Base-by-base conservation (phyloP, 306 rosid genomes). In the Herpetospermum pedunculosum region DNA sequence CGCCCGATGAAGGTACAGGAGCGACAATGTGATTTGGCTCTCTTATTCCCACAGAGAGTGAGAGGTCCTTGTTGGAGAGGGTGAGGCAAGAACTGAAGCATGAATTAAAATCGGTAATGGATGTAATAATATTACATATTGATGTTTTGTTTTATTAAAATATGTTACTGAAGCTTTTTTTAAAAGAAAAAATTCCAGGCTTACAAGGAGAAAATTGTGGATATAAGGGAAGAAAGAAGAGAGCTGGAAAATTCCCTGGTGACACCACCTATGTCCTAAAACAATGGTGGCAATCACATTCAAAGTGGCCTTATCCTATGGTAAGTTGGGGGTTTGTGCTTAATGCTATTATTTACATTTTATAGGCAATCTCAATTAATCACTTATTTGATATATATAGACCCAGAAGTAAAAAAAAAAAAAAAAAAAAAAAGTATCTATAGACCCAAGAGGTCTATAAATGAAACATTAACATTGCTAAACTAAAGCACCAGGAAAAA, bases 11-110 rank as follows among this genome's bases (percentile, higher is more conserved):
- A 82, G 99, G 99, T 14, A 91, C 99, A 0, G 97, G 99, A 43
- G 99, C 97, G 75, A 94, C 99, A 19, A 94, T 94, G 99, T 94
- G 99, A 63, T 91, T 91, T 77, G 99, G 99, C 58, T 97, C 99
- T 77, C 99, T 94, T 23, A 75, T 94, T 81, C 99, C 95, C 35
- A 94, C 99, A 37, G 99, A 94, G 88, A 91, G 83, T 44, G 99
- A 94, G 81, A 89, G 99, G 80, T 94, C 99, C 75, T 84, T 94
- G 74, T 91, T 94, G 96, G 99, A 94, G 80, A 96, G 99, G 30
- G 99, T 94, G 25, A 88, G 99, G 81, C 96, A 94, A 75, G 99
- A 91, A 76, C 70, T 94, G 77, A 94, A 94, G 85, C 99, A 91
- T 83, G 99, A 94, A 48, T 77, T 94, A 68, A 94, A 94, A 81